Conservation (phyloP, 1,139 yeast genomes). For the Suhomyces bribrorum region DNA sequence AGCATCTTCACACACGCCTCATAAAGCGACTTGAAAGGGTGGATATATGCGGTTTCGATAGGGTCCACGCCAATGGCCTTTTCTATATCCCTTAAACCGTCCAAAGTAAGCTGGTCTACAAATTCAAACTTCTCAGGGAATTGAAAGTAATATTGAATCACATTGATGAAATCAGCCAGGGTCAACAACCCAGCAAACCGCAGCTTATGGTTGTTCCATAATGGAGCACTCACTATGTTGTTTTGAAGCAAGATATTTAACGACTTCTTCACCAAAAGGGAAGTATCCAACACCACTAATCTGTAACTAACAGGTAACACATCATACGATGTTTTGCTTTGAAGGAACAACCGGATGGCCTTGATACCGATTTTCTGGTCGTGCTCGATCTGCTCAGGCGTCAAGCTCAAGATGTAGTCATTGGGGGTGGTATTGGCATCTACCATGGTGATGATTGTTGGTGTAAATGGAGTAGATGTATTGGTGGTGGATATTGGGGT, state of each 20-base stretch:
- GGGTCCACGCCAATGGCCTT: conserved; percentile 86
- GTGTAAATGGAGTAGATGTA: neutral
- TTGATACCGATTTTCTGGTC: conserved; percentile 70
- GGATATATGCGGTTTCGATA: conserved; percentile 83
- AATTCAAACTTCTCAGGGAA: conserved; percentile 88
- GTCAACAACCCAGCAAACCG: conserved; percentile 94
- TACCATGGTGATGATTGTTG: conserved; percentile 9
- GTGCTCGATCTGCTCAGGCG: conserved; percentile 47
- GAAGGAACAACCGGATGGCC: conserved; percentile 80
- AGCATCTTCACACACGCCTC: conserved; percentile 95
- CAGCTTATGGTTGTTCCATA: conserved; percentile 90
- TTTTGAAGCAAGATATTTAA: conserved; percentile 88
- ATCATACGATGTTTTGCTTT: conserved; percentile 92
- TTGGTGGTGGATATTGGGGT: no score
- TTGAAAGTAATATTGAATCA: conserved; percentile 90
- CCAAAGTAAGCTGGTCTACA: conserved; percentile 82
- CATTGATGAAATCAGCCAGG: conserved; percentile 90
- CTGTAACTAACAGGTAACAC: conserved; percentile 95
- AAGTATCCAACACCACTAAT: conserved; percentile 89
- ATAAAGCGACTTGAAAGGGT: conserved; percentile 86
- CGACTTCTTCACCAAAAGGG: conserved; percentile 86
- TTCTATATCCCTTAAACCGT: conserved; percentile 84
- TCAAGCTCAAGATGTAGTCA: conserved; percentile 45
- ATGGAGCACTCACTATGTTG: conserved; percentile 93
- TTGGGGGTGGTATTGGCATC: conserved; percentile 35